Conservation (phyloP, 2,329 filamentous ascomycete genomes). For the Furcasterigmium furcatum region DNA sequence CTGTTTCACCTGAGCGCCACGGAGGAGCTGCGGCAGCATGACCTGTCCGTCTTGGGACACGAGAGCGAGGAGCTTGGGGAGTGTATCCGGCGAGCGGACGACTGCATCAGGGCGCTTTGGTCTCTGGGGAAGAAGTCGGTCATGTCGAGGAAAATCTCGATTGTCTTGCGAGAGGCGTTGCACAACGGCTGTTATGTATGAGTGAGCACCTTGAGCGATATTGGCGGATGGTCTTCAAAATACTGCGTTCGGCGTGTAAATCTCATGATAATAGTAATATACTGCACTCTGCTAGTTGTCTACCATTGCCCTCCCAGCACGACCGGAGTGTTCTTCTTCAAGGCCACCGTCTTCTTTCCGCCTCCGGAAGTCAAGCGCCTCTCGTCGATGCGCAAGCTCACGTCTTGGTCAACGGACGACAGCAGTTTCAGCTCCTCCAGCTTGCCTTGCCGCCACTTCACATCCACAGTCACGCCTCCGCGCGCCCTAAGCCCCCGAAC, state of each 20-base stretch:
- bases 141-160: constrained; percentile 25
- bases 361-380: neutral
- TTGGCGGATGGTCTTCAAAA: too few species aligned
- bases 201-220: too few species aligned
- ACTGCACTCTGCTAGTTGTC: too few species aligned
- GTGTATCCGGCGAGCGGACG: neutral
- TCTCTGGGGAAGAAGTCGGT: constrained; percentile 31
- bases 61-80: neutral
- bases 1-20: constrained; percentile 30
- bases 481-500: neutral
- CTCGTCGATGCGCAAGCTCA: neutral
- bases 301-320: neutral
- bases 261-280: too few species aligned
- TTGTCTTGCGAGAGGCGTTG: too few species aligned
- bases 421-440: neutral
- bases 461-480: neutral
- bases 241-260: too few species aligned
- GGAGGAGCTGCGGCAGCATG: neutral
- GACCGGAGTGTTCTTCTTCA: neutral
- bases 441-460: neutral
- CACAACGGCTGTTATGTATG: too few species aligned
- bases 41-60: neutral
- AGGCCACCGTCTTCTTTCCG: neutral
- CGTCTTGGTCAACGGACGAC: neutral
- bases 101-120: neutral